phyloP scores from a whole-genome alignment of 75 land plant species.

The Pinus albicaulis region DNA sequence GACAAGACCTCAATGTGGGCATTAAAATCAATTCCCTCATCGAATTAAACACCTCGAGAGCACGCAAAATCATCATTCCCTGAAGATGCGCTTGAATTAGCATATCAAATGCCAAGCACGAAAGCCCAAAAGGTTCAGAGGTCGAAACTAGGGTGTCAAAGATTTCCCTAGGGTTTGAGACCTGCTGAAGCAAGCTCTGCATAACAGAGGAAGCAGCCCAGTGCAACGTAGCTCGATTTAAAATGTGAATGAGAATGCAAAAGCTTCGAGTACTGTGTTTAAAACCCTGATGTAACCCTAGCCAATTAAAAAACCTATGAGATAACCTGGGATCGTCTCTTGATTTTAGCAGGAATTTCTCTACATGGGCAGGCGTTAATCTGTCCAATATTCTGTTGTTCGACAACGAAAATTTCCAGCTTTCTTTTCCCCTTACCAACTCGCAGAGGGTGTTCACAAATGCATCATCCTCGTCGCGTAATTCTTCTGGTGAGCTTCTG shows the following conservation, averaged over 20 bases:
- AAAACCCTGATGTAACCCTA: slow-evolving; percentile 8
- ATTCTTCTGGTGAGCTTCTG: no score
- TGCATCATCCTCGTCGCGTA: no score
- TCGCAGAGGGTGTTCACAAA: not conserved
- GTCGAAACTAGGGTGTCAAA: slow-evolving; percentile 6
- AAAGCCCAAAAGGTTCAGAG: not conserved
- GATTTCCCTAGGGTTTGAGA: not conserved
- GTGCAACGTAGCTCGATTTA: not conserved
- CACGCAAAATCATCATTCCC: slow-evolving; percentile 28
- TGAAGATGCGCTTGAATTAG: slow-evolving; percentile 48
- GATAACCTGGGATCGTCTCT: slow-evolving; percentile 11
- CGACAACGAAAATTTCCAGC: not conserved
- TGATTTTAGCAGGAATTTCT: not conserved
- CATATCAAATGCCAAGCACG: slow-evolving; percentile 30
- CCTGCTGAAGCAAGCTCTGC: not conserved
- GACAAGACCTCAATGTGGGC: slow-evolving; percentile 33
- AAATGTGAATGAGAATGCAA: slow-evolving; percentile 6
- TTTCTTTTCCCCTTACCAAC: not conserved
- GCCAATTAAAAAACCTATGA: slow-evolving; percentile 8
- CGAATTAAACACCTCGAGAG: slow-evolving; percentile 20
- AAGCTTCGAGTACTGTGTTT: not conserved
- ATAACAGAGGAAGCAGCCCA: slow-evolving; percentile 7
- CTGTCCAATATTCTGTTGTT: not conserved
- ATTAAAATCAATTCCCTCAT: slow-evolving; percentile 7
- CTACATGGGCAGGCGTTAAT: not conserved